Conservation (phyloP, 768 basidiomycete species). For the Exsudoporus frostii region DNA sequence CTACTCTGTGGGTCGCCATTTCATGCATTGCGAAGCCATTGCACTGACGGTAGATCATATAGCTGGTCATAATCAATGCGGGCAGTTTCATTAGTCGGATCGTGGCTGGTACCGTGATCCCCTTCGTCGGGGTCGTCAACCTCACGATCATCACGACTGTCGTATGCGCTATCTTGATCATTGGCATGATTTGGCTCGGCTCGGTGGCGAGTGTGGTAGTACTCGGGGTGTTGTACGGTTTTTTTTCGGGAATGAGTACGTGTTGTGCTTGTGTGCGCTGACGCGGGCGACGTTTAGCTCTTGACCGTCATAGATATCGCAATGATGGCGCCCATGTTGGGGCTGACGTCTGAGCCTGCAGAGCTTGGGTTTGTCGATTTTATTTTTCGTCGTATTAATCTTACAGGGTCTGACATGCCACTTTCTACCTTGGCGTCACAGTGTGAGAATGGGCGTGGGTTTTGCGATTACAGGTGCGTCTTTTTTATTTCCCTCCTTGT, state of each 20-base stretch:
- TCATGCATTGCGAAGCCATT: background rate
- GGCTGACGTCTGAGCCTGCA: slow-evolving; percentile 41
- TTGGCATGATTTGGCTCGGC: slow-evolving; percentile 43
- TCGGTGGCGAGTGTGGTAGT: slow-evolving; percentile 37
- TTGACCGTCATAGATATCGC: slow-evolving; percentile 30
- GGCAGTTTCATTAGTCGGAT: slow-evolving; percentile 48
- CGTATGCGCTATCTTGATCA: slow-evolving; percentile 38
- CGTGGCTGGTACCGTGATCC: slow-evolving; percentile 38
- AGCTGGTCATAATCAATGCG: slow-evolving; percentile 55
- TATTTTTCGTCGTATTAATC: background rate
- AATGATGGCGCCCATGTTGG: slow-evolving; percentile 43
- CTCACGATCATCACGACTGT: slow-evolving; percentile 36
- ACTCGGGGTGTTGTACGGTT: slow-evolving; percentile 45
- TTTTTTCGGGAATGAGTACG: slow-evolving; percentile 47
- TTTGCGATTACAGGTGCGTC: slow-evolving; percentile 41
- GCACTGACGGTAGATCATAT: background rate
- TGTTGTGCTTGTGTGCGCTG: background rate
- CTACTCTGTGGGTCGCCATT: slow-evolving; percentile 41
- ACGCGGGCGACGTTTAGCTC: background rate
- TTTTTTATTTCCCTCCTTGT: background rate
- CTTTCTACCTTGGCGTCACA: background rate
- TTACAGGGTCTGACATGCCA: background rate
- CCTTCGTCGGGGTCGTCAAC: slow-evolving; percentile 43
- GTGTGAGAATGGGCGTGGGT: slow-evolving; percentile 44
- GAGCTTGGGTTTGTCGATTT: slow-evolving; percentile 47